A percentile compares a stretch with the other conserved stretches of the same genome.
Evolutionary conservation across 257 asterid genomes (phyloP).

Genomic region (Solanum appendiculatum): DNA sequence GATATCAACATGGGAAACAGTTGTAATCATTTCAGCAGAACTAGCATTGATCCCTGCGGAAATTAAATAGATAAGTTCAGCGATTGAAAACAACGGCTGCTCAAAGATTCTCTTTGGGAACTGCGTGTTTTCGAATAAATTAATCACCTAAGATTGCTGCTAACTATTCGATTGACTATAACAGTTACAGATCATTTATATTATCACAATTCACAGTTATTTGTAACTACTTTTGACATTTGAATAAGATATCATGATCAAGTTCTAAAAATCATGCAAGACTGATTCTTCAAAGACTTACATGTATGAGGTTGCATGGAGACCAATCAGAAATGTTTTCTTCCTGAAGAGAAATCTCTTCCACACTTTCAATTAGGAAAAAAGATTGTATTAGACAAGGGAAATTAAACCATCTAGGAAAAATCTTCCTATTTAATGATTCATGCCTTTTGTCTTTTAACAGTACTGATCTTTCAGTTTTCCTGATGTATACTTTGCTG

Average conservation of each 20-base stretch:
- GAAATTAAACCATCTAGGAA: neutral
- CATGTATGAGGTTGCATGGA: neutral
- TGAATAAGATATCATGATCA: neutral
- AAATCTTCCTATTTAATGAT: neutral
- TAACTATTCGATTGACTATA: neutral
- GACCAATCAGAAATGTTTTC: neutral
- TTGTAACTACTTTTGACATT: neutral
- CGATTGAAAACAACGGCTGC: neutral
- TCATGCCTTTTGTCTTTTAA: neutral
- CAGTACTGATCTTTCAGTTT: neutral
- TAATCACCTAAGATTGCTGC: neutral
- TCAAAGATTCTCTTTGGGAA: neutral
- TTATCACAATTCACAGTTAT: neutral
- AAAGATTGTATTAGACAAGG: neutral
- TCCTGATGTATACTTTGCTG: neutral
- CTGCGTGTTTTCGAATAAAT: neutral
- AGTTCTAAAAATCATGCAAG: neutral
- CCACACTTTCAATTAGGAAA: constrained; percentile 1
- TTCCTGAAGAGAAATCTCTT: neutral
- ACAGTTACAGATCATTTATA: neutral
- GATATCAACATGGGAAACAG: neutral
- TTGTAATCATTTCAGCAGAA: neutral
- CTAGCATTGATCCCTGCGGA: neutral
- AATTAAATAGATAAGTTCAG: neutral
- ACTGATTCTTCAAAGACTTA: neutral